Evolutionary conservation across 352 stramenopile species (phyloP).

Genomic region (Pilasporangium apinafurcum): DNA sequence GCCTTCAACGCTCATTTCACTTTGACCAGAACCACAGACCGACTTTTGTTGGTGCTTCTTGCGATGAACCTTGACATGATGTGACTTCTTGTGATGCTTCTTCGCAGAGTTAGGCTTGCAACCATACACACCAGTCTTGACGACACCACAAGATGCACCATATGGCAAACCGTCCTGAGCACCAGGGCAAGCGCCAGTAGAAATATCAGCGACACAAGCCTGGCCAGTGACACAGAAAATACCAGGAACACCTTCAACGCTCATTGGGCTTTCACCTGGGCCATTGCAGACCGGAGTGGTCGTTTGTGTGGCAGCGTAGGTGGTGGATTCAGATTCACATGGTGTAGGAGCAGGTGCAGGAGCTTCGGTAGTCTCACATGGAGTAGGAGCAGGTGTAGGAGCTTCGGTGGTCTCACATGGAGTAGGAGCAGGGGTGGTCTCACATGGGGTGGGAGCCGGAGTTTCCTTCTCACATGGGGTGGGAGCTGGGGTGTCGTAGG

Average conservation of each 20-base stretch:
- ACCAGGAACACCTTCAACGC: conserved; percentile 10
- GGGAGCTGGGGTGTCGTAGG: conserved; percentile 16
- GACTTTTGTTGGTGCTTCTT: conserved; percentile 3
- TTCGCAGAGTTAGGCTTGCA: conserved; percentile 9
- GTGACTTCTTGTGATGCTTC: neutral
- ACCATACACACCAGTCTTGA: conserved; percentile 13
- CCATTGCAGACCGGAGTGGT: no score
- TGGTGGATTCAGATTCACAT: no score
- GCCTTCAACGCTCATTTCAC: conserved; percentile 13
- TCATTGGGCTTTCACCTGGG: conserved; percentile 3
- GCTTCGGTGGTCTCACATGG: no score
- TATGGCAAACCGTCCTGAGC: conserved; percentile 8
- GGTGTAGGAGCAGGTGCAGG: no score
- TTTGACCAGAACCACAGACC: conserved; percentile 1
- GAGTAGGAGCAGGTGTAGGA: no score
- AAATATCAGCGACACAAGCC: conserved; percentile 7
- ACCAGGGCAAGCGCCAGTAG: conserved; percentile 11
- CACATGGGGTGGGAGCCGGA: no score
- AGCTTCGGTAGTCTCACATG: no score
- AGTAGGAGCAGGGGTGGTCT: no score
- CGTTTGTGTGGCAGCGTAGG: no score
- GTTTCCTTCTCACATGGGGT: no score
- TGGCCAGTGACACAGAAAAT: conserved; percentile 16
- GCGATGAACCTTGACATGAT: conserved; percentile 14
- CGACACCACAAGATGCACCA: conserved; percentile 10